These are phyloP conservation scores for Alternaria novae-zelandiae DNA, from an alignment of 2,329 filamentous ascomycete genomes.

Conservation along the genomic window DNA sequence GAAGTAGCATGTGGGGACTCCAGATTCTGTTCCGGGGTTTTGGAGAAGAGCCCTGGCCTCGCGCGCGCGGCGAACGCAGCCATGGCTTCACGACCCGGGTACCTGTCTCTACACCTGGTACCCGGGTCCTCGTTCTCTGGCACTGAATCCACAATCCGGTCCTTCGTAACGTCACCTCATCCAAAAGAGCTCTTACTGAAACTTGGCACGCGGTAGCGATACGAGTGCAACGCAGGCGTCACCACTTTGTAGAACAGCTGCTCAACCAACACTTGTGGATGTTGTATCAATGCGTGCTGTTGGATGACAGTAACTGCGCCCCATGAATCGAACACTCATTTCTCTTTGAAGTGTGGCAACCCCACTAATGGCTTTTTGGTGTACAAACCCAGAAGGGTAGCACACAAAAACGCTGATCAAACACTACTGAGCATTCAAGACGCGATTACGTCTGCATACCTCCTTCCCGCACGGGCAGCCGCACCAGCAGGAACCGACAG, in stretches of 20 bases:
- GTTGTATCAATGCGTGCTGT: constrained; percentile 8
- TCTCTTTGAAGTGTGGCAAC: neutral
- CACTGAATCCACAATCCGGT: constrained; percentile 1
- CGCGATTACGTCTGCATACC: neutral
- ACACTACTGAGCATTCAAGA: neutral
- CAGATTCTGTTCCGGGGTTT: neutral
- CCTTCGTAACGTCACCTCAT: neutral
- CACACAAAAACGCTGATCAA: neutral
- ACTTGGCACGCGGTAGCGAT: constrained; percentile 1
- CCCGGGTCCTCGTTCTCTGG: neutral
- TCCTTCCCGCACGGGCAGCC: neutral
- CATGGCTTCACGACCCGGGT: neutral
- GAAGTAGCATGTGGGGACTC: neutral
- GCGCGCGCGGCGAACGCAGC: neutral
- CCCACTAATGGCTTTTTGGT: neutral
- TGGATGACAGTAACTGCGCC: constrained; percentile 14
- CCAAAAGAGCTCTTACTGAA: neutral
- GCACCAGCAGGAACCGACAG: neutral
- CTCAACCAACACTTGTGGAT: neutral
- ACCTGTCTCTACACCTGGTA: neutral
- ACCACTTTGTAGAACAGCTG: neutral
- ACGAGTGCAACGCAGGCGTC: constrained; percentile 15
- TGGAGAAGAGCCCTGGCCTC: neutral
- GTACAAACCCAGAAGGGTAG: neutral
- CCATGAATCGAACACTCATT: constrained; percentile 1